These are phyloP conservation scores for Ceratobasidium sp. DNA, from an alignment of 1,284 basidiomycete genomes.

Conservation along the genomic window DNA sequence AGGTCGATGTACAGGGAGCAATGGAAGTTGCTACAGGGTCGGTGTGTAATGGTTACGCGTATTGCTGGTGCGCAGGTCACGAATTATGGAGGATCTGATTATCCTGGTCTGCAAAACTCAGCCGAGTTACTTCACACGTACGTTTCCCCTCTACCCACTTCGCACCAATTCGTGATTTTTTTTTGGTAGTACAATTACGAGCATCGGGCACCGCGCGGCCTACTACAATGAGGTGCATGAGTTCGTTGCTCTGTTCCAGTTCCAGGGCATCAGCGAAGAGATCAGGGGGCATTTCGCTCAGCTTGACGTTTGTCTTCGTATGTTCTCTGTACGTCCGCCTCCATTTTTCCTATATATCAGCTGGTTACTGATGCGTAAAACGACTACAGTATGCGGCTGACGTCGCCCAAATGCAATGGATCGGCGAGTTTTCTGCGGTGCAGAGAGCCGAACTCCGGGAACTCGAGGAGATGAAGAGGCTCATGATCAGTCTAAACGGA, in stretches of 20 bases:
- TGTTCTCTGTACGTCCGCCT: conserved; percentile 28
- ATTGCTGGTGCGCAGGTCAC: conserved; percentile 35
- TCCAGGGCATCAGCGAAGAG: conserved; percentile 23
- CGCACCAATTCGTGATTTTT: not conserved
- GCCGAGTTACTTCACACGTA: conserved; percentile 7
- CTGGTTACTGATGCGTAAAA: not conserved
- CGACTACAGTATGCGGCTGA: conserved; percentile 3
- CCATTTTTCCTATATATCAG: not conserved
- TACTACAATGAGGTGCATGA: conserved; percentile 26
- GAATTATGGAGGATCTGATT: conserved; percentile 22
- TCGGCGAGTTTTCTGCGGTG: conserved; percentile 12
- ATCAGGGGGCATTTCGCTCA: conserved; percentile 4
- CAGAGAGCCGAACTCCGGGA: not conserved
- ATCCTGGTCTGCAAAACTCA: conserved; percentile 5
- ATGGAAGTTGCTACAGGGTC: conserved; percentile 42
- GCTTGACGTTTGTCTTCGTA: conserved; percentile 15
- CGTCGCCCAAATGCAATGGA: conserved; percentile 34
- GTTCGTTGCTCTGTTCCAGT: not conserved
- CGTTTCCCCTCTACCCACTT: not conserved
- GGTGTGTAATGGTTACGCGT: conserved; percentile 42
- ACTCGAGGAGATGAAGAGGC: not conserved
- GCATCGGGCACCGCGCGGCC: conserved; percentile 9
- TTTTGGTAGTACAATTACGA: not conserved
- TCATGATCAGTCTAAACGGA: not conserved
- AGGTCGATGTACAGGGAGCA: conserved; percentile 11